phyloP scores from a whole-genome alignment of 1,284 basidiomycete genomes.

The Leccinum laetum region DNA sequence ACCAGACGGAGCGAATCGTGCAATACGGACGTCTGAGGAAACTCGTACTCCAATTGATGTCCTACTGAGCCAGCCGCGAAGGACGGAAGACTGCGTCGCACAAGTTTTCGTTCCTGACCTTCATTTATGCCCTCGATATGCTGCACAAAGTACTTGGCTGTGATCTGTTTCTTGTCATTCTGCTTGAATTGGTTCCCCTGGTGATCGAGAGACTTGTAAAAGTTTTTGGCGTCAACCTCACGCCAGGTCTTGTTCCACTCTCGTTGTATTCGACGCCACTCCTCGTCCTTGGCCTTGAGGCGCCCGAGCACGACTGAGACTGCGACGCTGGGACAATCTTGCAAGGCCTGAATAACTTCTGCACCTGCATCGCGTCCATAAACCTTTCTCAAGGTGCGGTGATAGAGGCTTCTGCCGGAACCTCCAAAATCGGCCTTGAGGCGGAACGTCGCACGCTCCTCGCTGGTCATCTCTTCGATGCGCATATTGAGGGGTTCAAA shows the following conservation, averaged over 20 bases:
- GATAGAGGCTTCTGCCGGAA: slow-evolving; percentile 86
- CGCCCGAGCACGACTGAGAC: slow-evolving; percentile 92
- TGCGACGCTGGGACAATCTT: slow-evolving; percentile 90
- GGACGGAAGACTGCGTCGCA: slow-evolving; percentile 36
- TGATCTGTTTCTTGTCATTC: slow-evolving; percentile 96
- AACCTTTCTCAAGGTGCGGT: slow-evolving; percentile 93
- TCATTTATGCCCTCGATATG: slow-evolving; percentile 85
- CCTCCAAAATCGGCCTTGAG: slow-evolving; percentile 91
- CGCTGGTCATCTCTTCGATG: slow-evolving; percentile 88
- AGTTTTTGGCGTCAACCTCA: slow-evolving; percentile 96
- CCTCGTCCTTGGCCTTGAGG: slow-evolving; percentile 95
- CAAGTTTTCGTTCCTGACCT: slow-evolving; percentile 59
- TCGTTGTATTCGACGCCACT: slow-evolving; percentile 93
- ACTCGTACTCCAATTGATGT: slow-evolving; percentile 79
- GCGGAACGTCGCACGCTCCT: slow-evolving; percentile 85
- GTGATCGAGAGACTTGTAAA: slow-evolving; percentile 96
- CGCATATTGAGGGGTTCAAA: slow-evolving; percentile 89
- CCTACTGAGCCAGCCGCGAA: slow-evolving; percentile 51
- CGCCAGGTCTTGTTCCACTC: slow-evolving; percentile 99
- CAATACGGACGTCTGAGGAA: slow-evolving; percentile 81
- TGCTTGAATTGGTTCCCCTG: slow-evolving; percentile 95
- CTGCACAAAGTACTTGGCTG: slow-evolving; percentile 84
- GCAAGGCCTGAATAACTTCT: slow-evolving; percentile 90
- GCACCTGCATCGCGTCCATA: slow-evolving; percentile 84
- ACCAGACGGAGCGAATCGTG: slow-evolving; percentile 91